These are phyloP conservation scores for Solanum hybrid DNA, from an alignment of 305 asterid species.

Conservation along the genomic window DNA sequence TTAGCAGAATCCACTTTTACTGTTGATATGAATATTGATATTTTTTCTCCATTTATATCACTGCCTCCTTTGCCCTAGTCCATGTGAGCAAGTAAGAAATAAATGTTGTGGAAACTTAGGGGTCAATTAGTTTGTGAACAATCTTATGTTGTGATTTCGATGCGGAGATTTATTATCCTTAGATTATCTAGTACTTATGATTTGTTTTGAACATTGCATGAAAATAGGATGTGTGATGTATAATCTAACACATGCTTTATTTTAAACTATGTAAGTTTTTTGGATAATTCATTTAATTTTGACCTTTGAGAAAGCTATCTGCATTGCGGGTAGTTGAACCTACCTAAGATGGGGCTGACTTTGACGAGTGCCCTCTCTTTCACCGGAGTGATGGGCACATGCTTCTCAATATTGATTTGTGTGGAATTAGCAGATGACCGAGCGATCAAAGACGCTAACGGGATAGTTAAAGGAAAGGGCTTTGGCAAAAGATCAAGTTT, in stretches of 20 bases:
- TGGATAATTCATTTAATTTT: neutral
- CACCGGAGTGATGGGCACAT: neutral
- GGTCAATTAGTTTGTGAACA: neutral
- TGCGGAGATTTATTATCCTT: neutral
- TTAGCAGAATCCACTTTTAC: neutral
- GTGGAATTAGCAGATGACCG: neutral
- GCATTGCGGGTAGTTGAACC: neutral
- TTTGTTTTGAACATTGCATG: neutral
- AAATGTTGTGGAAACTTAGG: neutral
- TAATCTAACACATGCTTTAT: neutral
- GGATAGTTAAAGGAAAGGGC: neutral
- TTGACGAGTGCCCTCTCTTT: neutral
- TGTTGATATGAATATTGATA: neutral
- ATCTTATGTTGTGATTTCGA: neutral
- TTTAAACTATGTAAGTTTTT: neutral
- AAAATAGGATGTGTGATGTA: neutral
- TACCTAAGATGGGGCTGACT: neutral
- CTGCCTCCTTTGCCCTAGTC: neutral
- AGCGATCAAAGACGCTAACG: neutral
- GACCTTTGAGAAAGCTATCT: neutral
- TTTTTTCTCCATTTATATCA: neutral
- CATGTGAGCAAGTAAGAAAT: neutral
- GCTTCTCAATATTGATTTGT: neutral
- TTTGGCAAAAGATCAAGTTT: neutral
- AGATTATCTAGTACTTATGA: neutral